Evolutionary conservation across 495 filamentous ascomycete genomes (phyloP).

Genomic region (Arthonia radiata): DNA sequence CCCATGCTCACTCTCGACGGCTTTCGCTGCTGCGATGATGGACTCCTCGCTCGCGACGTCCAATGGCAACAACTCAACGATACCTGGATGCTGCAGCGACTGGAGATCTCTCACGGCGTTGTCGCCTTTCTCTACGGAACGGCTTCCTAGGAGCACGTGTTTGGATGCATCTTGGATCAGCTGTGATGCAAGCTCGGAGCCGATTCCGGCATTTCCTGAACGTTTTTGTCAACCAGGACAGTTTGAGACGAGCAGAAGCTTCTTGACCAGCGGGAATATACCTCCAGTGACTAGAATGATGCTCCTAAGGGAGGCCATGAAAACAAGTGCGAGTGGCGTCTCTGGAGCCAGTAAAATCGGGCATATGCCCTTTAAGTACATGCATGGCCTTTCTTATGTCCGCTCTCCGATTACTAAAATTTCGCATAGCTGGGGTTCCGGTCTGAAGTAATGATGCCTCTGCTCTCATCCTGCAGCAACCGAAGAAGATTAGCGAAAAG

Average conservation of each 20-base stretch:
- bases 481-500: too few relatives aligned
- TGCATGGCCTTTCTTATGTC: too few relatives aligned
- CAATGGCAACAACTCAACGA: constrained; percentile 2
- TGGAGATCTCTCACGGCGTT: constrained; percentile 6
- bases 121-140: constrained; percentile 13
- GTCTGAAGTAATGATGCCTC: too few relatives aligned
- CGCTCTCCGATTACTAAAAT: too few relatives aligned
- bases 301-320: too few relatives aligned
- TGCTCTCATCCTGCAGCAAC: too few relatives aligned
- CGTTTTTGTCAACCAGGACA: constrained; percentile 2
- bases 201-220: constrained; percentile 2
- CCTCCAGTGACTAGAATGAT: too few relatives aligned
- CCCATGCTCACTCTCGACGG: constrained; percentile 4
- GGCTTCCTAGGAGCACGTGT: constrained; percentile 19
- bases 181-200: constrained; percentile 1
- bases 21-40: constrained; percentile 1
- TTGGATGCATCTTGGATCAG: constrained; percentile 1
- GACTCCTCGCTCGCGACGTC: constrained; percentile 3
- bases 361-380: too few relatives aligned
- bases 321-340: too few relatives aligned
- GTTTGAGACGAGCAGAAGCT: constrained; percentile 4
- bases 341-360: too few relatives aligned
- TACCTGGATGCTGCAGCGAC: constrained; percentile 1
- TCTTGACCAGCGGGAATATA: too few relatives aligned
- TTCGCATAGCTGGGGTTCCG: too few relatives aligned